Evolutionary conservation across 2,329 filamentous ascomycete species (phyloP), one percentile per base, ranked within the genome.

Genomic region (Exophiala calicioides): DNA sequence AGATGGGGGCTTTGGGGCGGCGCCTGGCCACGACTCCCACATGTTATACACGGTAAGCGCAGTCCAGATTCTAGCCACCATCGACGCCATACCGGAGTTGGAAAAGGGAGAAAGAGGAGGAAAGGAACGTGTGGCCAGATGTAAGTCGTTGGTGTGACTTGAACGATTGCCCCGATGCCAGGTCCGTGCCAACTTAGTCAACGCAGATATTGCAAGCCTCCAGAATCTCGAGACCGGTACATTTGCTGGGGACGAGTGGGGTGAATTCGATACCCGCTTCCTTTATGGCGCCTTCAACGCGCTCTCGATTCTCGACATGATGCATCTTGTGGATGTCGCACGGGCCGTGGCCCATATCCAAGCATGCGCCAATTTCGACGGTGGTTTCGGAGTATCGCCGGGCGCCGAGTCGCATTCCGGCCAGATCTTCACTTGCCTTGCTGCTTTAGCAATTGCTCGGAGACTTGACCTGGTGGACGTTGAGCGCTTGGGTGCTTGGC

Each of bases 41-140:
- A 88, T 98, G 81, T 80, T 97, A 41, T 96, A 91, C 66, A 98
- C 93, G 44, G 87, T 93, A 64, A 96, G 90, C 70, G 90, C 88
- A 42, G 85, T 98, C 59, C 93, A 98, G 73, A 90, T 96, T 58
- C 78, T 98, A 40, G 88, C 87, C 57, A 89, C 86, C 63, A 72
- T 95, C 20, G 86, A 95, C 69, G 93, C 86, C 20, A 77, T 96
- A 58, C 85, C 85, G 52, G 86, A 91, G 59, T 78, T 98, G 21
- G 90, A 97, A 56, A 72, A 74, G 47, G 78, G 96, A 23, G 89
- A 96, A 56, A 72, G 74, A 52, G 74, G 71, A 35, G 86, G 86
- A 51, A 89, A 83, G 66, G 75, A 77, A 53, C 82, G 82, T 61
- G 84, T 95, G 56, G 90, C 81, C 49, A 79, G 84, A 65, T 97